Percentiles rank a stretch among this genome's conserved stretches.
Conservation (phyloP, 1,284 basidiomycete genomes). For the Blastosporella zonata region DNA sequence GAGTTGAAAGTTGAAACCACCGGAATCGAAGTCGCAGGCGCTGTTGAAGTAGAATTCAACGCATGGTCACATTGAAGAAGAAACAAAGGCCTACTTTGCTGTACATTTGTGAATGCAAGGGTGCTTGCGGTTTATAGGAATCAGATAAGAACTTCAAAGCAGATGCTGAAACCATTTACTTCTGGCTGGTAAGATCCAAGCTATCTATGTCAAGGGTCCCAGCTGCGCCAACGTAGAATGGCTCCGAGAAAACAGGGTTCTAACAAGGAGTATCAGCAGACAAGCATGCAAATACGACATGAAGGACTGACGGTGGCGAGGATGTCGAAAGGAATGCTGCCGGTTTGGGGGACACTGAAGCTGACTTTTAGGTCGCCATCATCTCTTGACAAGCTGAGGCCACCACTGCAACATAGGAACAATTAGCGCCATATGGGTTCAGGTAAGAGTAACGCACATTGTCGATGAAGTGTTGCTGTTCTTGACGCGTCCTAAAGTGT, state of each 20-base stretch:
- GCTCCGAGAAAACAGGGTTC: conserved; percentile 35
- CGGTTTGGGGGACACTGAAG: conserved; percentile 24
- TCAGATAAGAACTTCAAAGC: conserved; percentile 2
- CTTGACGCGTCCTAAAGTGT: conserved; percentile 33
- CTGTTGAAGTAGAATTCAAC: conserved; percentile 22
- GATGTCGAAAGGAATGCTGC: conserved; percentile 29
- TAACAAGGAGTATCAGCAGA: conserved; percentile 13
- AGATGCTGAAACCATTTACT: conserved; percentile 18
- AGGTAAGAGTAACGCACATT: conserved; percentile 22
- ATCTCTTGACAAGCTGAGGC: conserved; percentile 29
- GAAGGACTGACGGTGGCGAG: conserved; percentile 32
- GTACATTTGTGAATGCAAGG: conserved; percentile 33
- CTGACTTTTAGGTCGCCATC: conserved; percentile 32
- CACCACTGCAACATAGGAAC: conserved; percentile 25
- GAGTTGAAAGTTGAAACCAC: conserved; percentile 16
- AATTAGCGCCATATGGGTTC: neutral
- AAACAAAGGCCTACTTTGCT: conserved; percentile 27
- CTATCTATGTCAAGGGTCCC: conserved; percentile 15
- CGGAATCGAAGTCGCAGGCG: conserved; percentile 24
- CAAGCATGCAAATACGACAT: neutral
- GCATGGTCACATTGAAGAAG: neutral
- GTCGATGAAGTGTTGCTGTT: conserved; percentile 31
- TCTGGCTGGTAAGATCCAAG: conserved; percentile 24
- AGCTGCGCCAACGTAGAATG: conserved; percentile 36
- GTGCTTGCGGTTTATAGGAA: conserved; percentile 19